A percentile compares a stretch with the other conserved stretches of the same genome.
Evolutionary conservation across 371 early-diverging fungal species (phyloP).

Genomic region (Mortierella sp.): DNA sequence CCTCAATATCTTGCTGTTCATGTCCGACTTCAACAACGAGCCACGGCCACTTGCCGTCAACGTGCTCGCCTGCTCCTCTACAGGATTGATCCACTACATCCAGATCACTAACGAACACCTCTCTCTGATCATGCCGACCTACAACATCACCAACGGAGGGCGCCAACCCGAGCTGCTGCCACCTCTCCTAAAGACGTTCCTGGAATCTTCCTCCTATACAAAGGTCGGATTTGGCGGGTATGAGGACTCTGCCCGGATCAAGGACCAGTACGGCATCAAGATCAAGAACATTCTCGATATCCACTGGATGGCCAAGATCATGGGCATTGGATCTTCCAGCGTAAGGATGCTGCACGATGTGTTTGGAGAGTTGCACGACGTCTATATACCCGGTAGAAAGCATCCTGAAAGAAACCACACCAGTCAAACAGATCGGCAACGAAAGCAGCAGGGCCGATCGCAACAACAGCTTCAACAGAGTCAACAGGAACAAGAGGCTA

Average conservation of each 20-base stretch:
- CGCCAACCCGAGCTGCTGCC: slow-evolving; percentile 46
- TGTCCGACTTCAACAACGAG: slow-evolving; percentile 57
- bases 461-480: neutral
- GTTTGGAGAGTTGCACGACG: slow-evolving; percentile 47
- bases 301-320: slow-evolving; percentile 52
- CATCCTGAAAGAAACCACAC: slow-evolving; percentile 11
- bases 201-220: slow-evolving; percentile 43
- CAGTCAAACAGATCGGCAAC: neutral
- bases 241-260: slow-evolving; percentile 43
- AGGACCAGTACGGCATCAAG: slow-evolving; percentile 50
- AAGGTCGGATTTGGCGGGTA: slow-evolving; percentile 54
- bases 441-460: neutral
- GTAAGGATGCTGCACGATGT: slow-evolving; percentile 44
- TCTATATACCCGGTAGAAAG: slow-evolving; percentile 51
- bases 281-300: slow-evolving; percentile 42
- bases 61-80: slow-evolving; percentile 51
- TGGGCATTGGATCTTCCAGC: slow-evolving; percentile 47
- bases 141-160: slow-evolving; percentile 43
- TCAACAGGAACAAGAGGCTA: slow-evolving; percentile 15
- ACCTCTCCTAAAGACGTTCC: slow-evolving; percentile 43
- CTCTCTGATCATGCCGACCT: slow-evolving; percentile 47
- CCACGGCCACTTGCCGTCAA: slow-evolving; percentile 51
- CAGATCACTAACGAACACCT: slow-evolving; percentile 54
- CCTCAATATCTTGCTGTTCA: slow-evolving; percentile 50
- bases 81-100: slow-evolving; percentile 53